These are phyloP conservation scores for Scedosporium minutisporum DNA, from an alignment of 2,329 filamentous ascomycete species.

Conservation along the genomic window DNA sequence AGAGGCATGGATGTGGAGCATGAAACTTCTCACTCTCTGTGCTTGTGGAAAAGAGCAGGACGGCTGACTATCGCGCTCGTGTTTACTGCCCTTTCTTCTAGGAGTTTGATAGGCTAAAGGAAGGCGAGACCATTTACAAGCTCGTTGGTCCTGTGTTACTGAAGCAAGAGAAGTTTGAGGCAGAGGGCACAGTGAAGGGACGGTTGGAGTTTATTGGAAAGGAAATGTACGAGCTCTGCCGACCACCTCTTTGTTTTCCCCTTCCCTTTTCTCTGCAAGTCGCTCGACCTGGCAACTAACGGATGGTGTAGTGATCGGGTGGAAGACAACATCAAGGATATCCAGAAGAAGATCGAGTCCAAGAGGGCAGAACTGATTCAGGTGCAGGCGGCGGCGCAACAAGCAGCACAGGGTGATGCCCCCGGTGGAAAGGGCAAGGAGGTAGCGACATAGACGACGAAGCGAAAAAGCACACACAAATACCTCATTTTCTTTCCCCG, in stretches of 20 bases:
- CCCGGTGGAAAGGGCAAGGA: constrained; percentile 17
- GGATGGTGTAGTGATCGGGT: constrained; percentile 17
- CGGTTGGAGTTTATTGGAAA: constrained; percentile 86
- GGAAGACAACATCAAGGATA: constrained; percentile 45
- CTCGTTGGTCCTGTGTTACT: constrained; percentile 83
- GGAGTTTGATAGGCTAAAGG: constrained; percentile 73
- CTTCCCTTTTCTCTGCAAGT: constrained; percentile 1
- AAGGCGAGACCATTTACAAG: constrained; percentile 90
- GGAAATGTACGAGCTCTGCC: constrained; percentile 63
- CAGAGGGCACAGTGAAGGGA: constrained; percentile 81
- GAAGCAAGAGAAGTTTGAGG: constrained; percentile 89
- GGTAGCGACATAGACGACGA: constrained; percentile 8
- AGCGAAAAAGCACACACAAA: constrained; percentile 4
- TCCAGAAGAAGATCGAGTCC: constrained; percentile 46
- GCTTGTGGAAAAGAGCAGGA: neutral
- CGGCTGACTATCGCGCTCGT: neutral
- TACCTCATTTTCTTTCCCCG: neutral
- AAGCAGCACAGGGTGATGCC: constrained; percentile 15
- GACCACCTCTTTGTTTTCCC: neutral
- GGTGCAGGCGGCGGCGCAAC: constrained; percentile 40
- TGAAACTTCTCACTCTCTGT: neutral
- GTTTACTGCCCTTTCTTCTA: constrained; percentile 22
- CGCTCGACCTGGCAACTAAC: constrained; percentile 10
- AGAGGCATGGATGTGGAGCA: neutral
- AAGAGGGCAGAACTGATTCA: constrained; percentile 53